Percentiles rank a stretch among this genome's conserved stretches.
Evolutionary conservation across 2,329 filamentous ascomycete genomes (phyloP).

Genomic region (Colletotrichum coccodes): DNA sequence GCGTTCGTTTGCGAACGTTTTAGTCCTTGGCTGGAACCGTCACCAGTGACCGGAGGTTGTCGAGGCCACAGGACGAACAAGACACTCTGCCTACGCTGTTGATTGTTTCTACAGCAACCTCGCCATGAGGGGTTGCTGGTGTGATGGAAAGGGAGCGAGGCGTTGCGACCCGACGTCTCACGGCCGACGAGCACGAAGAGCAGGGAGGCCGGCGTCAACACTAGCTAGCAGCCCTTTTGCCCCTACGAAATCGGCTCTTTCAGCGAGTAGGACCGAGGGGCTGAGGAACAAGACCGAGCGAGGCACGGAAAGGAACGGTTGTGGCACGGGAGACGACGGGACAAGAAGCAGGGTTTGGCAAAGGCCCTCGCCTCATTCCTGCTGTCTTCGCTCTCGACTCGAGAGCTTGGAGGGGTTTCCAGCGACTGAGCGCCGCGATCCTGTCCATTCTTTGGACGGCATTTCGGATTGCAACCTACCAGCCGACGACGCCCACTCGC

Average conservation of each 20-base stretch:
- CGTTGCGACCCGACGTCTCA: not conserved
- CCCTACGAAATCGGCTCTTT: not conserved
- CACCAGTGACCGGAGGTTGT: not conserved
- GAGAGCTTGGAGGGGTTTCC: not conserved
- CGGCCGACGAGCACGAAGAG: not conserved
- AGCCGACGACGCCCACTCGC: not conserved
- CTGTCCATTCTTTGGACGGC: not conserved
- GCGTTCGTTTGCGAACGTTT: not conserved
- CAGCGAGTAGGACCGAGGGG: not conserved
- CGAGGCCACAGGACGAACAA: not conserved
- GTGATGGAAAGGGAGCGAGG: not conserved
- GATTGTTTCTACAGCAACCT: not conserved
- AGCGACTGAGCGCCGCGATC: not conserved
- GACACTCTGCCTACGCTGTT: not conserved
- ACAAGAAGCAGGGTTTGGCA: not conserved
- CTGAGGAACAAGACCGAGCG: not conserved
- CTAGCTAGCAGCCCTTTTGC: not conserved
- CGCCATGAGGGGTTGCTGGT: not conserved
- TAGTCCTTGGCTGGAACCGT: not conserved
- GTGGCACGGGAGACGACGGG: not conserved
- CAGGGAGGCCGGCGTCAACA: not conserved
- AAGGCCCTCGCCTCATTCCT: not conserved
- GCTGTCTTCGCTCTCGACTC: not conserved
- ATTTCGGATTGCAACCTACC: not conserved
- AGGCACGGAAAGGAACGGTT: not conserved